A percentile compares a stretch with the other conserved stretches of the same genome.
phyloP scores from a whole-genome alignment of 768 basidiomycete genomes.

The Galerina sulciceps region DNA sequence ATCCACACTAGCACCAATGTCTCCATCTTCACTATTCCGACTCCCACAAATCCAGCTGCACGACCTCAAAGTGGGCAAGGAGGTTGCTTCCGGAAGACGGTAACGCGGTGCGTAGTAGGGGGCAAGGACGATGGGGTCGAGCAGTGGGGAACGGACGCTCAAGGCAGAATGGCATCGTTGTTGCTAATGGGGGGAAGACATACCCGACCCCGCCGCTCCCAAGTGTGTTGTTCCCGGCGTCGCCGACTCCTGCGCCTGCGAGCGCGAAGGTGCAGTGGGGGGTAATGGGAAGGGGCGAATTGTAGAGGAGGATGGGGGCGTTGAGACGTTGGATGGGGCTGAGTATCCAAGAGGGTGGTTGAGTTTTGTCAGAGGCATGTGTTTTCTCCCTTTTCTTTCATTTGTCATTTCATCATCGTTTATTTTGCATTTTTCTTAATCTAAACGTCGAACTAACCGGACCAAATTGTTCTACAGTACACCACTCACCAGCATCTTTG shows the following conservation, averaged over 20 bases:
- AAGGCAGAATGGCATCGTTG: no score
- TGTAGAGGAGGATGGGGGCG: slow-evolving; percentile 11
- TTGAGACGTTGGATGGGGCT: slow-evolving; percentile 14
- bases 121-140: no score
- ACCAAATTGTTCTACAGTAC: neutral
- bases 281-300: slow-evolving; percentile 21
- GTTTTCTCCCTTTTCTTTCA: neutral
- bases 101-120: slow-evolving; percentile 75
- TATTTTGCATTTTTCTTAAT: neutral
- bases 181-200: no score
- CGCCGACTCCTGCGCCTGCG: neutral
- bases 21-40: neutral
- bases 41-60: neutral
- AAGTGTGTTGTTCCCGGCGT: no score
- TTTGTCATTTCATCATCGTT: no score
- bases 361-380: neutral
- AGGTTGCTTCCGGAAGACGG: slow-evolving; percentile 90
- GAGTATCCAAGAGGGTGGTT: neutral
- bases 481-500: neutral
- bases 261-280: neutral
- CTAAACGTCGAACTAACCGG: neutral
- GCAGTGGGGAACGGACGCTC: no score
- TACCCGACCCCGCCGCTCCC: slow-evolving; percentile 34
- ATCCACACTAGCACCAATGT: neutral
- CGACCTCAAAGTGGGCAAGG: slow-evolving; percentile 78